Base-by-base conservation (phyloP, 2,329 filamentous ascomycete species). In the Talaromyces albobiverticillius region DNA sequence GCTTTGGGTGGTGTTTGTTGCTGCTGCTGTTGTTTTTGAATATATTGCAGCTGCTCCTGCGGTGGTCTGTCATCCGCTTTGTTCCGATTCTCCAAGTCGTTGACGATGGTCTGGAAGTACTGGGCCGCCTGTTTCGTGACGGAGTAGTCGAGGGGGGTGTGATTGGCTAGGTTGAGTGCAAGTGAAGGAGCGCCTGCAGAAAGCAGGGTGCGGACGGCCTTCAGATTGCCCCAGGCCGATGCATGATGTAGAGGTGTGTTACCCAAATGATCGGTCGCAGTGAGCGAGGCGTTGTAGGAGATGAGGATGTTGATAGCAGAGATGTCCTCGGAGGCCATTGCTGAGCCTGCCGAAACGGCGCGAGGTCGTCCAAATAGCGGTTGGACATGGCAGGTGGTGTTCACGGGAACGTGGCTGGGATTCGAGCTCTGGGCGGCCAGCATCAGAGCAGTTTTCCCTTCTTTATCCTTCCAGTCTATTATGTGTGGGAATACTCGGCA, bases 201-300 rank as follows among this genome's bases (percentile, higher is more conserved):
- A 11, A 95, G 78, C 51, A 95, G 76, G 32, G 90, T 87, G 41
- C 90, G 79, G 52, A 95, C 73, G 0, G 89, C 87, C 51, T 91
- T 83, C 43, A 95, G 71, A 61, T 93, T 88, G 1, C 90, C 90
- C 63, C 89, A 89, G 43, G 87, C 87, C 64, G 85, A 90, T 11
- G 91, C 91, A 73, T 94, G 91, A 72, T 95, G 90, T 41, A 95
- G 76, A 0, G 90, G 88, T 2, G 90, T 95, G 67, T 95, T 94
- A n/a, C 90, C 90, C 55, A 87, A 82, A 1, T 79, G 64, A 64
- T 95, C 90, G 3, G 79, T 76, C 26, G 79, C 75, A 43, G 77
- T 76, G 6, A 88, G 79, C 3, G 82, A 80, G 0, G 64, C 65
- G 16, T 60, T 58, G 36, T 63, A 59, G 3, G 60, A 59, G 6